Conservation (phyloP, 176 grass and related monocot species). For the Zoysia pacifica region DNA sequence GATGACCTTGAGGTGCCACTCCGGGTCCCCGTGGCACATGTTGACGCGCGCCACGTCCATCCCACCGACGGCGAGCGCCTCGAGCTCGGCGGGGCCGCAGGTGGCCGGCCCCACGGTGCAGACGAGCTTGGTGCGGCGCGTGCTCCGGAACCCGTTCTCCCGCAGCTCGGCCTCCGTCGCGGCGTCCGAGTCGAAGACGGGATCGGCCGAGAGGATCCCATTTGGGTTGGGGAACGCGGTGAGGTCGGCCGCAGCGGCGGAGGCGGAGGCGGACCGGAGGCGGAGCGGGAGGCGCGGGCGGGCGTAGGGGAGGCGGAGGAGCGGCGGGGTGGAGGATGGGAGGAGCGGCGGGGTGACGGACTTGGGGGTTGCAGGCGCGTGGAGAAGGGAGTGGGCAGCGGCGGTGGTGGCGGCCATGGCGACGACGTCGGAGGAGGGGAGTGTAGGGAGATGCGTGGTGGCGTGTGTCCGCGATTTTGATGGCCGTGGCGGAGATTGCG, state of each 20-base stretch:
- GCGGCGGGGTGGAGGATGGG: background rate
- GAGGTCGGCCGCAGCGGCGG: conserved; percentile 32
- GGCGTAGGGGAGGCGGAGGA: conserved; percentile 20
- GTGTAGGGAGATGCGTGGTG: background rate
- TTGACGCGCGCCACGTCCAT: conserved; percentile 91
- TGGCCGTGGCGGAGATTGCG: conserved; percentile 45
- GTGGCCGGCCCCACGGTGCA: conserved; percentile 92
- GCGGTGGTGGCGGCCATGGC: conserved; percentile 33
- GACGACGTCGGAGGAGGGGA: conserved; percentile 8
- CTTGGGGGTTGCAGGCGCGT: background rate
- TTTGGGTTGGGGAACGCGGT: conserved; percentile 46
- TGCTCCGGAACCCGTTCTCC: conserved; percentile 96
- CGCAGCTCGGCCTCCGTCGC: conserved; percentile 83
- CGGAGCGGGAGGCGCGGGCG: background rate
- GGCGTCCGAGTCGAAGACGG: conserved; percentile 53
- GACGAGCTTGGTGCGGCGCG: conserved; percentile 93
- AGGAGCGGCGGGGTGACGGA: background rate
- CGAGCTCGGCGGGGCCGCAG: conserved; percentile 68
- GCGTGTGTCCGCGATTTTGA: background rate
- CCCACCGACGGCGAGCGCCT: conserved; percentile 89
- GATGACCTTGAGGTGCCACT: conserved; percentile 82
- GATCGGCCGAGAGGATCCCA: conserved; percentile 28
- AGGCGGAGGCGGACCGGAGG: conserved; percentile 9
- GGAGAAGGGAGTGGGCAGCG: conserved; percentile 34
- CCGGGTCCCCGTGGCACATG: conserved; percentile 92